Base-by-base conservation (phyloP, 2,329 filamentous ascomycete genomes). In the Diaporthe vexans region DNA sequence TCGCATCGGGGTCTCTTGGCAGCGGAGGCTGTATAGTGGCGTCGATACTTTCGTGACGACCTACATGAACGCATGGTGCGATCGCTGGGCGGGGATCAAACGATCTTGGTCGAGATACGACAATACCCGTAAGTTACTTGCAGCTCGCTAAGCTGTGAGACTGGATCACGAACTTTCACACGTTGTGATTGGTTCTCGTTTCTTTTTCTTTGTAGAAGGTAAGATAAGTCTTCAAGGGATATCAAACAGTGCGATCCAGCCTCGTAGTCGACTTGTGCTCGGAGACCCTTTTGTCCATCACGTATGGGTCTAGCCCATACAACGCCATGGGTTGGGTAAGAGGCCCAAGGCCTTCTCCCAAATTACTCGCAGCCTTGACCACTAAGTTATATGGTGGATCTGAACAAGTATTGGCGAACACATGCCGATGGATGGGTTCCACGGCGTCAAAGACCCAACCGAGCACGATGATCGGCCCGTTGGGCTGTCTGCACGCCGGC, bases 51-150 rank as follows among this genome's bases (percentile, higher is more conserved):
- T 52, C 46, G 33, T 52, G 13, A 52, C 52, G 63, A 67, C 63
- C 29, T 35, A 54, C 63, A 68, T 68, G 63, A 68, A 68, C 63
- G 13, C 63, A 54, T 68, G 33, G 63, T 6, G 48, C 48, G 63
- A 68, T 68, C 63, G 63, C 63, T 29, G 15, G n/a, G 48, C n/a
- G 63, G 29, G 48, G 48, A 54, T 68, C 48, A 68, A 52, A 35
- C 46, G 63, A 54, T 24, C 63, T 40, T n/a, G 33, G 29, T 40
- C 48, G 46, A 68, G 21, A 33, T 52, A 19, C 8, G 21, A 26
- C 21, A 9, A 15, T 33, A 26, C 35, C 21, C 24, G 26, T 35
- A 35, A 24, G 61, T 67, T 52, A 37, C 29, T 35, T 52, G 19
- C 63, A 13, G 52, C 46, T 29, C 24, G 63, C 63, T 21, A 40